Evolutionary conservation across 495 filamentous ascomycete genomes (phyloP), one percentile per base, ranked within the genome.

Genomic region (Aspergillus heteromorphus): DNA sequence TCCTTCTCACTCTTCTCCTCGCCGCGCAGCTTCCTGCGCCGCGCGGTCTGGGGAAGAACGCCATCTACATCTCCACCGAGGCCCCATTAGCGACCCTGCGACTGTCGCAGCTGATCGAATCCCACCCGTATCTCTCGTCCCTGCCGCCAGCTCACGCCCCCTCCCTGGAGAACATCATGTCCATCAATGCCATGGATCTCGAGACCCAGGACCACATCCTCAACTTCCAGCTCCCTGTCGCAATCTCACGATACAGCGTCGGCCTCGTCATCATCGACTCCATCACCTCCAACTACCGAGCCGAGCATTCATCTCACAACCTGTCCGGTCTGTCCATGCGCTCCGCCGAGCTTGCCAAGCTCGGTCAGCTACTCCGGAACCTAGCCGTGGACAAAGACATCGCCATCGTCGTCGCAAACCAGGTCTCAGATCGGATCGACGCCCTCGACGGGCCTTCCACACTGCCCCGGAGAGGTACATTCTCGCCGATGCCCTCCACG

Each of bases 41-140:
- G 0, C 71, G 77, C 29, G 92, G 92, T 2, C 77, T 93, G 9
- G 77, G 74, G 19, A 79, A 82, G 45, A 74, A 82, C 11, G 83
- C 88, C 0, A 76, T 98, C 8, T 97, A 98, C 76, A 89, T 98
- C 68, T 95, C 90, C n/a, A 98, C 95, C 36, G 95, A 97, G 66
- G 83, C 89, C 1, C 78, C 89, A 0, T 78, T 98, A 0, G 82
- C 88, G 6, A 97, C 92, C 4, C 77, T 73, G 0, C 89, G 93
- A 5, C 82, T 98, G 0, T 67, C 83, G 0, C 91, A 97, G 68
- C 74, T 97, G 31, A 80, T 92, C 0, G 57, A 73, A n/a, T 75
- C 68, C 45, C 81, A 96, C 65, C 86, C 89, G 0, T 57, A 70
- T 13, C 78, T 92, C 36, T 73, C 72, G 16, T 59, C 59, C 29